These are phyloP conservation scores for Cytospora schulzeri DNA, from an alignment of 2,329 filamentous ascomycete species.

Conservation along the genomic window DNA sequence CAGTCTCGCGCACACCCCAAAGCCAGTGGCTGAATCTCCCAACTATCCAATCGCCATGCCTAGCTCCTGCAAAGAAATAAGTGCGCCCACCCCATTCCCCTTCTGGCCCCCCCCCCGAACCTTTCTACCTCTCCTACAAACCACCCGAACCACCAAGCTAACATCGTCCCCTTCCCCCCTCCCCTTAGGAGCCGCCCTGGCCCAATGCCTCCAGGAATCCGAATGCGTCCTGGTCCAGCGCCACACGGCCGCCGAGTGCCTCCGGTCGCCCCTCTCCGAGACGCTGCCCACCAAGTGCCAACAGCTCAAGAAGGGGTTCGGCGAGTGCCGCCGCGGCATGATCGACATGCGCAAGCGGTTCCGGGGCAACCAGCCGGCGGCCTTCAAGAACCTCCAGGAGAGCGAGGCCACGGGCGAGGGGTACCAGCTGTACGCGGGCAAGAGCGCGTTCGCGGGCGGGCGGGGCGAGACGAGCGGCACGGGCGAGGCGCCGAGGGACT, in stretches of 20 bases:
- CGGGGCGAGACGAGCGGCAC: conserved; percentile 69
- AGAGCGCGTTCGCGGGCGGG: conserved; percentile 66
- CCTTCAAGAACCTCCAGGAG: conserved; percentile 62
- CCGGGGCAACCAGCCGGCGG: conserved; percentile 86
- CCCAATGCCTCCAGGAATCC: conserved; percentile 91
- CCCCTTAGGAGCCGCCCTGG: conserved; percentile 78
- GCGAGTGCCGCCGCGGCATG: conserved; percentile 93
- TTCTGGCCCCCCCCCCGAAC: conserved; percentile 2
- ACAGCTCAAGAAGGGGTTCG: conserved; percentile 89
- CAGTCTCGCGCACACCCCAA: background rate
- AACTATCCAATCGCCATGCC: conserved; percentile 64
- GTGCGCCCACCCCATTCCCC: conserved; percentile 58
- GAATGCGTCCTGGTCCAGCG: conserved; percentile 95
- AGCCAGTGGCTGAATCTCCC: conserved; percentile 3
- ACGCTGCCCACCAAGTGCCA: conserved; percentile 86
- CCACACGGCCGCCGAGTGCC: conserved; percentile 83
- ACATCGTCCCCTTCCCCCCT: conserved; percentile 15
- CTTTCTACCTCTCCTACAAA: conserved; percentile 6
- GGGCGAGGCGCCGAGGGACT: conserved; percentile 62
- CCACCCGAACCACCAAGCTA: conserved; percentile 14
- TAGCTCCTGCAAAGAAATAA: conserved; percentile 93
- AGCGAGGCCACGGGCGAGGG: conserved; percentile 59
- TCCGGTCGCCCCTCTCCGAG: conserved; percentile 78
- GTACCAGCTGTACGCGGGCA: conserved; percentile 79
- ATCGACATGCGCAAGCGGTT: conserved; percentile 99